Percentiles rank a stretch among this genome's conserved stretches.
phyloP scores from a whole-genome alignment of 1,284 basidiomycete genomes.

The Agroathelia rolfsii region DNA sequence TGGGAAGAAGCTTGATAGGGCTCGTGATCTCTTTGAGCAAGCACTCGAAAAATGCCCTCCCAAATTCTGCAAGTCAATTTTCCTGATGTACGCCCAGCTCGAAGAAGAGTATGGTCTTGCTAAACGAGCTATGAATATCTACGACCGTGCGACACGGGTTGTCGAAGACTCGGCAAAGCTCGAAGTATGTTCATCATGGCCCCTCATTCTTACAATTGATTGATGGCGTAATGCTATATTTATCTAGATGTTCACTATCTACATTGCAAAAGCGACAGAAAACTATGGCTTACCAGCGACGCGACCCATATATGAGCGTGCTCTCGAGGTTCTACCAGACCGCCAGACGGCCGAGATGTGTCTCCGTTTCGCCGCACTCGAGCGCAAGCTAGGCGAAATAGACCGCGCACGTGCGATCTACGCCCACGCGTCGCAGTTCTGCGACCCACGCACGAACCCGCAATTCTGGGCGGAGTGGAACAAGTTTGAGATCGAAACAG shows the following conservation, averaged over 20 bases:
- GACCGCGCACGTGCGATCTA: slow-evolving; percentile 95
- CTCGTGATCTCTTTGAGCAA: slow-evolving; percentile 96
- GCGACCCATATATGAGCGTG: slow-evolving; percentile 92
- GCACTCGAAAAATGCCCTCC: slow-evolving; percentile 93
- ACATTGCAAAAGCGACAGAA: slow-evolving; percentile 93
- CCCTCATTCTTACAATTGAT: slow-evolving; percentile 1
- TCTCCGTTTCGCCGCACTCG: slow-evolving; percentile 88
- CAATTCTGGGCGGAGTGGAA: slow-evolving; percentile 98
- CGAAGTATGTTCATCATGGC: slow-evolving; percentile 50
- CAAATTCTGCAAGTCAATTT: slow-evolving; percentile 91
- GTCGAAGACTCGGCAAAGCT: slow-evolving; percentile 90
- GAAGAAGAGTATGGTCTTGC: slow-evolving; percentile 95
- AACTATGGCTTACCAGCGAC: slow-evolving; percentile 97
- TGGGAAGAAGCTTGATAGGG: slow-evolving; percentile 88
- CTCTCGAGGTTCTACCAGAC: slow-evolving; percentile 90
- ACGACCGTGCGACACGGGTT: slow-evolving; percentile 83
- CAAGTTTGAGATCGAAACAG: slow-evolving; percentile 93
- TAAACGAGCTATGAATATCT: slow-evolving; percentile 93
- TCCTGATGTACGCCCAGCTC: slow-evolving; percentile 89
- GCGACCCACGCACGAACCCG: slow-evolving; percentile 84
- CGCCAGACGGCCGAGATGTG: slow-evolving; percentile 97
- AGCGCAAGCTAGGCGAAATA: slow-evolving; percentile 97
- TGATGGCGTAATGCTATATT: slow-evolving; percentile 6
- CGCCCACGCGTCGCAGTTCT: slow-evolving; percentile 96
- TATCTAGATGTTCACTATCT: slow-evolving; percentile 88